These are phyloP conservation scores for Ogataea methanolica DNA, from an alignment of 805 yeast species.

Conservation along the genomic window DNA sequence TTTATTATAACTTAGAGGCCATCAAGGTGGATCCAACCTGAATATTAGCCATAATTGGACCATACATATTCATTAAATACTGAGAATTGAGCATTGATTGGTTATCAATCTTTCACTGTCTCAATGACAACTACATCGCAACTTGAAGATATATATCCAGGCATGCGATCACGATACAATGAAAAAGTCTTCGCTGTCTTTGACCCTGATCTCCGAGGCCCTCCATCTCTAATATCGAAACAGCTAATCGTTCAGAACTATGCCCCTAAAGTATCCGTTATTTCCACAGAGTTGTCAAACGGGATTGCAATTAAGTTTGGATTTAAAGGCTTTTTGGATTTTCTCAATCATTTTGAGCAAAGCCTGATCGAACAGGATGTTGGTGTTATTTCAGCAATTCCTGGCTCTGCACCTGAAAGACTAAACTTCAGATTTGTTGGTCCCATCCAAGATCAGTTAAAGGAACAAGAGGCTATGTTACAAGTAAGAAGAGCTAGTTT, in stretches of 20 bases:
- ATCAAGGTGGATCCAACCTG: no score
- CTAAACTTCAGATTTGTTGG: constrained; percentile 24
- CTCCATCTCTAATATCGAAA: constrained; percentile 23
- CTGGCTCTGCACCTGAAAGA: constrained; percentile 7
- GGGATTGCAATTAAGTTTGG: constrained; percentile 17
- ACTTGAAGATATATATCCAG: constrained; percentile 10
- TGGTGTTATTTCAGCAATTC: constrained; percentile 3
- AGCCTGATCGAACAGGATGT: constrained; percentile 16
- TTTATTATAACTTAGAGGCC: no score
- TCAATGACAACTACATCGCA: neutral
- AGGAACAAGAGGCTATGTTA: constrained; percentile 15
- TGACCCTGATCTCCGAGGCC: constrained; percentile 23
- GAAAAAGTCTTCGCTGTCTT: constrained; percentile 14
- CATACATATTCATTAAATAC: no score
- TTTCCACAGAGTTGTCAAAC: constrained; percentile 22
- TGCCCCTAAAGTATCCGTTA: constrained; percentile 31
- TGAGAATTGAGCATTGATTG: no score
- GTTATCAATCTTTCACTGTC: no score
- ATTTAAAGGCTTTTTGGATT: constrained; percentile 14
- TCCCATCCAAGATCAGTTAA: constrained; percentile 22
- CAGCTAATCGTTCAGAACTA: constrained; percentile 26
- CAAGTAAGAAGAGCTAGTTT: constrained; percentile 11
- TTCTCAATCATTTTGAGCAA: constrained; percentile 28
- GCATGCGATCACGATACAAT: constrained; percentile 16
- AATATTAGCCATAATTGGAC: no score